Percentiles rank a stretch among this genome's conserved stretches.
Conservation (phyloP, 75 land plant species). For the Ceratopteris richardii region DNA sequence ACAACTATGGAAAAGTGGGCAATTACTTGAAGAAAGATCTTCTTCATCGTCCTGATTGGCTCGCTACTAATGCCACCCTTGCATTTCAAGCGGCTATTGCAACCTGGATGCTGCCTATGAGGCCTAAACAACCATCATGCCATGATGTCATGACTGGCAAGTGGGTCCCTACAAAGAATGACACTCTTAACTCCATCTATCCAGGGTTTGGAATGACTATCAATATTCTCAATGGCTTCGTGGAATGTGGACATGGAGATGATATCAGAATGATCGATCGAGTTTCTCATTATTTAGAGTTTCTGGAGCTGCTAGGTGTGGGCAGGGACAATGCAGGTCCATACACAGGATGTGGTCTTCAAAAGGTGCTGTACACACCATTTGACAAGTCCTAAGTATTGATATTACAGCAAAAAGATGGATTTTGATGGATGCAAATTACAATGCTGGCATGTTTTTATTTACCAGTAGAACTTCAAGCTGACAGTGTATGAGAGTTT, state of each 20-base stretch:
- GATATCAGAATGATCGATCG: conserved; percentile 31
- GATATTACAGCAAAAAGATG: no score
- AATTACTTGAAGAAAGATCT: conserved; percentile 37
- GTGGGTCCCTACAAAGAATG: conserved; percentile 29
- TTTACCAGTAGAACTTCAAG: no score
- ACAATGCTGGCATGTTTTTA: no score
- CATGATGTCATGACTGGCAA: conserved; percentile 68
- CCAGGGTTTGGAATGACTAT: conserved; percentile 59
- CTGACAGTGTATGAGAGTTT: no score
- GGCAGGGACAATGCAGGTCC: conserved; percentile 49
- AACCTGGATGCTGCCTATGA: conserved; percentile 65
- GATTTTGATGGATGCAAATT: no score
- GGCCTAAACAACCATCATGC: conserved; percentile 50
- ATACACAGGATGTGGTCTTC: conserved; percentile 49
- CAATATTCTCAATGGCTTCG: conserved; percentile 71
- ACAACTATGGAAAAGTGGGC: conserved; percentile 72
- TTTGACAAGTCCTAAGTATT: no score
- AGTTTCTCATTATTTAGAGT: conserved; percentile 41
- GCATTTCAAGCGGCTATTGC: conserved; percentile 68
- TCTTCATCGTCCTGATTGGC: conserved; percentile 38
- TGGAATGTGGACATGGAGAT: conserved; percentile 47
- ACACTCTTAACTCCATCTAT: conserved; percentile 32
- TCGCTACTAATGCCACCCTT: conserved; percentile 28
- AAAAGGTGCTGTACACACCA: conserved; percentile 42
- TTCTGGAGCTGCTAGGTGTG: conserved; percentile 63